Evolutionary conservation across 2,329 filamentous ascomycete genomes (phyloP).

Genomic region (Fusarium redolens): DNA sequence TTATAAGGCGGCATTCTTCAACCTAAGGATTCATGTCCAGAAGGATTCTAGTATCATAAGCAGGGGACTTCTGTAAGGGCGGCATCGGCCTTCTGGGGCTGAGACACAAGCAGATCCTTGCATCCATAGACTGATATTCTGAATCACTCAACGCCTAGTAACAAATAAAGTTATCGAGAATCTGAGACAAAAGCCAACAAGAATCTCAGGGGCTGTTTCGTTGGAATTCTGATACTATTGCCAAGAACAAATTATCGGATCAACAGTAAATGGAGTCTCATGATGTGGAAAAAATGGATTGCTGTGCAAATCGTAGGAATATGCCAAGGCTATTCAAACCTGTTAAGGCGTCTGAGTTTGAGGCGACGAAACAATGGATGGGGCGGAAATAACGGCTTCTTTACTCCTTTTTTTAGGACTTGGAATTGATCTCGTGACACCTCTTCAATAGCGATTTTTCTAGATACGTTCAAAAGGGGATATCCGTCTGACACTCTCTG

Average conservation of each 20-base stretch:
- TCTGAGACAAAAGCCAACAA: not conserved
- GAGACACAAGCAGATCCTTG: slow-evolving; percentile 1
- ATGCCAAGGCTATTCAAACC: slow-evolving; percentile 14
- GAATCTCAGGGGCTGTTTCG: not conserved
- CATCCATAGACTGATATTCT: not conserved
- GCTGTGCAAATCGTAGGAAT: not conserved
- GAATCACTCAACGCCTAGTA: not conserved
- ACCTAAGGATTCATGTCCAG: not conserved
- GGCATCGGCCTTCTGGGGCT: not conserved
- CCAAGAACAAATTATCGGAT: slow-evolving; percentile 16
- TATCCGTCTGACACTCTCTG: not conserved
- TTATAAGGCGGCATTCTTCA: not conserved
- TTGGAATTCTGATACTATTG: slow-evolving; percentile 10
- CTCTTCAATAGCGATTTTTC: not conserved
- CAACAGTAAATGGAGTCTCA: not conserved
- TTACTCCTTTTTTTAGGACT: not conserved
- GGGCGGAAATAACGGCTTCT: slow-evolving; percentile 11
- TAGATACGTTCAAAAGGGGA: not conserved
- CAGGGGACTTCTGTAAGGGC: slow-evolving; percentile 6
- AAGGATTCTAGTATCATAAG: not conserved
- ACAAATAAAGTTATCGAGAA: not conserved
- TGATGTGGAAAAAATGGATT: slow-evolving; percentile 17
- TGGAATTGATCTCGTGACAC: not conserved
- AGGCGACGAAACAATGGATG: slow-evolving; percentile 13
- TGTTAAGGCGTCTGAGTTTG: slow-evolving; percentile 25